Conservation (phyloP, 148 eudicot species). For the Arbutus unedo region DNA sequence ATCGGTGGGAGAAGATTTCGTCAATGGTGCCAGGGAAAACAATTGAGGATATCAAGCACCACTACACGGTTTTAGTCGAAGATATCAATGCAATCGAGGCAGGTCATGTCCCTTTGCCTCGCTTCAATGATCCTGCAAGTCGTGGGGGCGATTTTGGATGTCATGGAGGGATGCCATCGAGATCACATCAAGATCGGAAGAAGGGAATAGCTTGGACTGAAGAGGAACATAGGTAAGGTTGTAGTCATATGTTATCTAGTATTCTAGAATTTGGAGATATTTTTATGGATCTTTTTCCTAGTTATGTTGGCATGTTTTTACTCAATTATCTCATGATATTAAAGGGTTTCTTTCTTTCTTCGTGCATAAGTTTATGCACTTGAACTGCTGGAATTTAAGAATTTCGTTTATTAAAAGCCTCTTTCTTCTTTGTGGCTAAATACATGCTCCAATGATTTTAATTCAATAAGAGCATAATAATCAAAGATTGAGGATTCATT, state of each 20-base stretch:
- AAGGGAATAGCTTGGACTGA: slow-evolving; percentile 93
- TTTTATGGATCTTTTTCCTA: neutral
- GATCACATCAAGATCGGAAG: slow-evolving; percentile 58
- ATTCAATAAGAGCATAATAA: neutral
- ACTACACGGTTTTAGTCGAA: slow-evolving; percentile 27
- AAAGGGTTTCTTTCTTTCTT: neutral
- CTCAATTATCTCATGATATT: neutral
- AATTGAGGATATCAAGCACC: slow-evolving; percentile 32
- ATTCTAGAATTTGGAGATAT: slow-evolving; percentile 1
- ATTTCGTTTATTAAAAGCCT: neutral
- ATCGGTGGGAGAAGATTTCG: slow-evolving; percentile 42
- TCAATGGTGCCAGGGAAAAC: slow-evolving; percentile 46
- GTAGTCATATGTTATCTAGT: neutral
- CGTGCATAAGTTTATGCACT: neutral
- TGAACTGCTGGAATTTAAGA: neutral
- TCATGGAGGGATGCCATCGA: slow-evolving; percentile 49
- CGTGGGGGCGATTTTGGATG: slow-evolving; percentile 16
- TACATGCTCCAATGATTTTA: too few relatives aligned
- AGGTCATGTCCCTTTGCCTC: slow-evolving; percentile 33
- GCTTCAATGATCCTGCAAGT: slow-evolving; percentile 18
- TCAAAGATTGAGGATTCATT: neutral
- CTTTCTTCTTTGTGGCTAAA: neutral
- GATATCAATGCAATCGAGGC: slow-evolving; percentile 41
- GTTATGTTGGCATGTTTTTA: neutral
- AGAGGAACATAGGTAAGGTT: slow-evolving; percentile 85